Conservation (phyloP, 768 basidiomycete species). For the Lactarius sp. region DNA sequence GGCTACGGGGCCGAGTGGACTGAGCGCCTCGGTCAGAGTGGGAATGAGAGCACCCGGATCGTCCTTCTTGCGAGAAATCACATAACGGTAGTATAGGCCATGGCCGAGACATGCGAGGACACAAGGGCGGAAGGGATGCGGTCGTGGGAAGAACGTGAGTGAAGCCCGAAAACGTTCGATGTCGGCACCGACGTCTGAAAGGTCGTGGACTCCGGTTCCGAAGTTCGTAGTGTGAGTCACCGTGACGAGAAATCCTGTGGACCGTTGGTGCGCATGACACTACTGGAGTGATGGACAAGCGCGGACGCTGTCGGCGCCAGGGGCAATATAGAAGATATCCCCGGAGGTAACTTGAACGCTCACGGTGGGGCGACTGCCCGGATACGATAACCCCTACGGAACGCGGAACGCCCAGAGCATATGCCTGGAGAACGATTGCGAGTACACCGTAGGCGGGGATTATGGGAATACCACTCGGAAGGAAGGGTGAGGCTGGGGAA, state of each 20-base stretch:
- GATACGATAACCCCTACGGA: slow-evolving; percentile 94
- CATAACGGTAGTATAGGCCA: not conserved
- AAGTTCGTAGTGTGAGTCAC: not conserved
- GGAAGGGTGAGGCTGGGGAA: slow-evolving; percentile 71
- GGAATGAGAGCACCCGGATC: slow-evolving; percentile 2
- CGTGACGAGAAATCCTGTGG: slow-evolving; percentile 54
- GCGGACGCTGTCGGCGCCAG: slow-evolving; percentile 30
- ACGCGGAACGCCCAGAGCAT: slow-evolving; percentile 20
- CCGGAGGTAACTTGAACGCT: slow-evolving; percentile 63
- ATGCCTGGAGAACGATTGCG: not conserved
- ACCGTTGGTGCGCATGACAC: slow-evolving; percentile 75
- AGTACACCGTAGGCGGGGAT: not conserved
- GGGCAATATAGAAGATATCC: slow-evolving; percentile 51
- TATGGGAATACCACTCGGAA: slow-evolving; percentile 35
- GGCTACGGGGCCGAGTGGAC: not conserved
- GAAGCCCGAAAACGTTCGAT: not conserved
- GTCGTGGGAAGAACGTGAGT: not conserved
- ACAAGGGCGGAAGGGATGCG: not conserved
- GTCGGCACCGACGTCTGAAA: not conserved
- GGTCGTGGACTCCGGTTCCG: not conserved
- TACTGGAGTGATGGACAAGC: slow-evolving; percentile 77
- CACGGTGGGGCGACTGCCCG: slow-evolving; percentile 88
- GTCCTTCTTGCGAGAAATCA: not conserved
- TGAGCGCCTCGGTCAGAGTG: slow-evolving; percentile 8
- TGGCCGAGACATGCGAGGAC: not conserved